Evolutionary conservation across 306 rosid genomes (phyloP).

Genomic region (Prunus mume): DNA sequence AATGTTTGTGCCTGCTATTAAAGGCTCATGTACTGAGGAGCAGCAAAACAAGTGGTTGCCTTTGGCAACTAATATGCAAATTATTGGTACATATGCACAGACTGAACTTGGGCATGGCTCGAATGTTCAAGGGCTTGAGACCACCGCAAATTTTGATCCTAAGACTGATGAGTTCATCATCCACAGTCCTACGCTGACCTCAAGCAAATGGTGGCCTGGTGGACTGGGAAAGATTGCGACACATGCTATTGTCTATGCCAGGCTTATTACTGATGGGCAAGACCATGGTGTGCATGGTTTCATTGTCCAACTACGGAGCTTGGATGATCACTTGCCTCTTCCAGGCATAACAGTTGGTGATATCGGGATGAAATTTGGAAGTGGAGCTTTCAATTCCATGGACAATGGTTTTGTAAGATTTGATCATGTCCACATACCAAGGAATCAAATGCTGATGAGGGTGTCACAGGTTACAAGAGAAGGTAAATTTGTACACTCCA

Average conservation of each 20-base stretch:
- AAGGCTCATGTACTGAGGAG: constrained; percentile 84
- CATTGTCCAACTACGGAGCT: constrained; percentile 84
- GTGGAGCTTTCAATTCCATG: constrained; percentile 76
- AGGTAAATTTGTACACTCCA: constrained; percentile 73
- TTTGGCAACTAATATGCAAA: constrained; percentile 73
- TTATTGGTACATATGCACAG: constrained; percentile 94
- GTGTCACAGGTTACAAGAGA: constrained; percentile 83
- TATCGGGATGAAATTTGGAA: constrained; percentile 86
- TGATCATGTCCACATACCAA: constrained; percentile 73
- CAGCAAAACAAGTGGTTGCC: constrained; percentile 86
- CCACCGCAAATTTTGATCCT: constrained; percentile 83
- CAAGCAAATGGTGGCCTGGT: constrained; percentile 99
- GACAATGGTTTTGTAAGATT: constrained; percentile 79
- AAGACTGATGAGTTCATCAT: constrained; percentile 73
- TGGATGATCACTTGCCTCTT: constrained; percentile 85
- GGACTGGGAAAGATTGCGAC: constrained; percentile 90
- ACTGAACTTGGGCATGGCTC: constrained; percentile 99
- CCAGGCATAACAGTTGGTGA: constrained; percentile 82
- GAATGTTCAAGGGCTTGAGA: constrained; percentile 90
- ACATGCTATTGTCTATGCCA: constrained; percentile 81
- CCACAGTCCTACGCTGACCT: constrained; percentile 86
- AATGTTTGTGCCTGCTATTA: constrained; percentile 83
- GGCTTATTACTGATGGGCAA: constrained; percentile 58
- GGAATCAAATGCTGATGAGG: constrained; percentile 94
- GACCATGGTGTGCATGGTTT: constrained; percentile 83